A percentile compares a stretch with the other conserved stretches of the same genome.
Evolutionary conservation across 108 stramenopile genomes (phyloP).

Genomic region (Cylindrotheca closterium): DNA sequence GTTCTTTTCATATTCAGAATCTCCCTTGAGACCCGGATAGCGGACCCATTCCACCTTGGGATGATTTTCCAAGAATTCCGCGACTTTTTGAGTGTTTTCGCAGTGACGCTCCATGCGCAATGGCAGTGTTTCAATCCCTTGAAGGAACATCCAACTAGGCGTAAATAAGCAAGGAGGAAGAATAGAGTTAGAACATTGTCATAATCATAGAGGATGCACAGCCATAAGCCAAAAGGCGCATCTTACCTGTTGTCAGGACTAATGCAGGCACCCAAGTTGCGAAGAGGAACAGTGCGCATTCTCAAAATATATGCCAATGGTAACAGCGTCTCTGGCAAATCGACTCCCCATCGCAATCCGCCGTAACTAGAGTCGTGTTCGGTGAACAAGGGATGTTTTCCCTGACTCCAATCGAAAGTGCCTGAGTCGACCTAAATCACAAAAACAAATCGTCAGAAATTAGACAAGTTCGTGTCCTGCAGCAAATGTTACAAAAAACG

Average conservation of each 20-base stretch:
- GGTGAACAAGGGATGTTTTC: slow-evolving; percentile 78
- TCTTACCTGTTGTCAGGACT: slow-evolving; percentile 63
- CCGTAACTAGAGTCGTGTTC: slow-evolving; percentile 67
- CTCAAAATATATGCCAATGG: slow-evolving; percentile 80
- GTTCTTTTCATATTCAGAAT: slow-evolving; percentile 54
- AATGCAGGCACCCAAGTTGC: slow-evolving; percentile 85
- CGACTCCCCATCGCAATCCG: slow-evolving; percentile 77
- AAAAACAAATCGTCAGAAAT: no score
- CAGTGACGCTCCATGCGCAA: slow-evolving; percentile 87
- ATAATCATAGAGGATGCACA: no score
- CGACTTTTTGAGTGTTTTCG: slow-evolving; percentile 81
- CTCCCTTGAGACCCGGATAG: slow-evolving; percentile 70
- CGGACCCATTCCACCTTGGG: slow-evolving; percentile 76
- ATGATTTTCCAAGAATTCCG: slow-evolving; percentile 64
- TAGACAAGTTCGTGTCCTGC: no score
- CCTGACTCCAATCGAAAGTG: slow-evolving; percentile 66
- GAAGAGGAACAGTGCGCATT: slow-evolving; percentile 60
- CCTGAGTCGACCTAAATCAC: no score
- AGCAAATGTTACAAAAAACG: no score
- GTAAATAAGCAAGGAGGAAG: no score
- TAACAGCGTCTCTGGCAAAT: slow-evolving; percentile 64
- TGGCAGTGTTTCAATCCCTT: slow-evolving; percentile 88
- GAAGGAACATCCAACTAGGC: slow-evolving; percentile 66
- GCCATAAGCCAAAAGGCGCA: neutral
- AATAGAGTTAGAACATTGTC: no score